Percentiles rank a stretch among this genome's conserved stretches.
Conservation (phyloP, 1,284 basidiomycete species). For the Singerocomus rubriflavus region DNA sequence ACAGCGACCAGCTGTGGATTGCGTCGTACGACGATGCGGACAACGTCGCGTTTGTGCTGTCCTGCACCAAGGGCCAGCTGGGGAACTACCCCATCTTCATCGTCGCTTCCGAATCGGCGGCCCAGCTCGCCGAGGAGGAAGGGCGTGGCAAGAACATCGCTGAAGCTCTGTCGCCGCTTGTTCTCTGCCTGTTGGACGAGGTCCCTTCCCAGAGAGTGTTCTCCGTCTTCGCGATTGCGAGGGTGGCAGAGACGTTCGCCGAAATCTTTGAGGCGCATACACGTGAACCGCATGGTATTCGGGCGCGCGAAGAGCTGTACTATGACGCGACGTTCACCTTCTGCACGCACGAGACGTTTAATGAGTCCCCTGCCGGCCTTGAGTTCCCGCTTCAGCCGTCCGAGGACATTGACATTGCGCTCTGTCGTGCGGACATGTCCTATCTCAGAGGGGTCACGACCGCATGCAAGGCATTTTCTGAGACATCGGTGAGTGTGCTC, state of each 20-base stretch:
- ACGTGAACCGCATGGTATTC: constrained; percentile 33
- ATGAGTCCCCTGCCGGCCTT: constrained; percentile 18
- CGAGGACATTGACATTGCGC: constrained; percentile 30
- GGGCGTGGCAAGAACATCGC: constrained; percentile 28
- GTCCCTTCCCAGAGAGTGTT: constrained; percentile 50
- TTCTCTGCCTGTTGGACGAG: constrained; percentile 27
- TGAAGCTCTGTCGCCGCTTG: constrained; percentile 36
- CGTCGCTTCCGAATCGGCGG: constrained; percentile 37
- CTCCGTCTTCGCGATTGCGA: constrained; percentile 60
- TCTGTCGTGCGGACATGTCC: constrained; percentile 42
- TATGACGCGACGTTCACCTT: constrained; percentile 61
- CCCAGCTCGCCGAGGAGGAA: constrained; percentile 28
- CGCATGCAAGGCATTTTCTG: constrained; percentile 56
- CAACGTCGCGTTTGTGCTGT: constrained; percentile 52
- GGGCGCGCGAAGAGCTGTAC: constrained; percentile 43
- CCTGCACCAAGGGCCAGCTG: constrained; percentile 51
- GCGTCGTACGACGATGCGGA: constrained; percentile 33
- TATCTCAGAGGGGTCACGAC: constrained; percentile 44
- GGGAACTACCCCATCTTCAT: constrained; percentile 64
- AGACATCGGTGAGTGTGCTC: constrained; percentile 48
- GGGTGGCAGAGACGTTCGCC: constrained; percentile 48
- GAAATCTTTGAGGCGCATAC: constrained; percentile 41
- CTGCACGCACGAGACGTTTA: constrained; percentile 47
- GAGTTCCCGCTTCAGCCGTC: constrained; percentile 7
- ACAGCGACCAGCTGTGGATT: constrained; percentile 51